Evolutionary conservation across 306 rosid species (phyloP).

Genomic region (Corylus heterophylla): DNA sequence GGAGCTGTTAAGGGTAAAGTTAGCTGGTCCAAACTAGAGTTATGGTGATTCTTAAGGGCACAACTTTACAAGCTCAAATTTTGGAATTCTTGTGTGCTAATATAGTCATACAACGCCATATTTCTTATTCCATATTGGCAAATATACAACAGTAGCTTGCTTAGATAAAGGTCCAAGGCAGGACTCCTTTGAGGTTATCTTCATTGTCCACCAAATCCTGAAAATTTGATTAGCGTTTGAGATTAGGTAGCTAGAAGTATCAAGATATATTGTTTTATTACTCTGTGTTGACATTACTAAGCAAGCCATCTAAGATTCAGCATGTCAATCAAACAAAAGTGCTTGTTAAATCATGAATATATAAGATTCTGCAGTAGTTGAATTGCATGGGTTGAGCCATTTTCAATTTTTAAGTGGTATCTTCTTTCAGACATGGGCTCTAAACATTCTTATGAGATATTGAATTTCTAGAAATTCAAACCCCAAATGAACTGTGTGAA

Average conservation of each 20-base stretch:
- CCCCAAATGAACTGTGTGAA: not conserved
- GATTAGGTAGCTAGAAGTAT: not conserved
- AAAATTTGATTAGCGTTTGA: slow-evolving; percentile 23
- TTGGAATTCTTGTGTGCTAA: not conserved
- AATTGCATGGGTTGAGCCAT: not conserved
- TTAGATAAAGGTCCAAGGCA: not conserved
- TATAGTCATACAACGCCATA: not conserved
- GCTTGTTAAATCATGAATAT: not conserved
- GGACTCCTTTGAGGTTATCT: slow-evolving; percentile 54
- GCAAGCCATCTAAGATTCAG: not conserved
- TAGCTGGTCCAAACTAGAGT: slow-evolving; percentile 14
- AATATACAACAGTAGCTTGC: not conserved
- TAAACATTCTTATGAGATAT: not conserved
- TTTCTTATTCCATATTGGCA: not conserved
- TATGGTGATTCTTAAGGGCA: too few relatives aligned
- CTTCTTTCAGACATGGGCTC: not conserved
- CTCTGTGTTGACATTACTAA: not conserved
- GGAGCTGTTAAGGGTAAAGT: slow-evolving; percentile 36
- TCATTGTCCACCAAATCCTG: slow-evolving; percentile 87
- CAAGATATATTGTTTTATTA: not conserved
- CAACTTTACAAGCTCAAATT: too few relatives aligned
- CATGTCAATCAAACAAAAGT: not conserved
- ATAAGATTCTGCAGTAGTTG: not conserved
- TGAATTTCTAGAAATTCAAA: not conserved
- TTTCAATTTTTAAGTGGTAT: not conserved